Conservation (phyloP, 192 early-diverging fungal species). For the Chytriomyces confervae region DNA sequence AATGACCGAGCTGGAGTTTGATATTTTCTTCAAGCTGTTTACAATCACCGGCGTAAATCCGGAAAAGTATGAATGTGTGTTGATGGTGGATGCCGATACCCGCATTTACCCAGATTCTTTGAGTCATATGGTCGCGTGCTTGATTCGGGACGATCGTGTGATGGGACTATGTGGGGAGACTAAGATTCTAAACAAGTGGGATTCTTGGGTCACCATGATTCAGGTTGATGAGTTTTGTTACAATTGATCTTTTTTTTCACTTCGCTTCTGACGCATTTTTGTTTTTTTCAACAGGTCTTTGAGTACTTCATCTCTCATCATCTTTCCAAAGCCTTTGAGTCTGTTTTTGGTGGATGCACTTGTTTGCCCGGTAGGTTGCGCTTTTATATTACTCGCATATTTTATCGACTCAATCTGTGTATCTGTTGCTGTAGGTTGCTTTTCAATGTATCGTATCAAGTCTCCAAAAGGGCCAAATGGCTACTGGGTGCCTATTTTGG, state of each 20-base stretch:
- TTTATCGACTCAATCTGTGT: conserved; percentile 36
- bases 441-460: conserved; percentile 96
- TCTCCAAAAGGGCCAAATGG: conserved; percentile 53
- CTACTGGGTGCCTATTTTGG: conserved; percentile 76
- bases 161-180: conserved; percentile 97
- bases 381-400: conserved; percentile 1
- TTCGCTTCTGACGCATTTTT: too few relatives aligned
- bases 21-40: conserved; percentile 87
- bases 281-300: conserved; percentile 66
- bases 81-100: conserved; percentile 94
- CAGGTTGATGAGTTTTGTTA: conserved; percentile 51
- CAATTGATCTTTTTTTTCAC: too few relatives aligned
- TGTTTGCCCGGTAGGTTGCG: conserved; percentile 96
- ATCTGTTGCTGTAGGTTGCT: conserved; percentile 69
- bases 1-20: conserved; percentile 87
- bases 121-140: conserved; percentile 59
- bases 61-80: conserved; percentile 70
- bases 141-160: conserved; percentile 83
- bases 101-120: conserved; percentile 63
- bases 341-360: conserved; percentile 95
- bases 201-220: conserved; percentile 90
- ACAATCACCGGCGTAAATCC: conserved; percentile 85
- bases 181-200: conserved; percentile 92
- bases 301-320: conserved; percentile 99
- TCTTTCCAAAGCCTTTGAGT: conserved; percentile 95